Base-by-base conservation (phyloP, 2,329 filamentous ascomycete species). In the Madurella mycetomatis region DNA sequence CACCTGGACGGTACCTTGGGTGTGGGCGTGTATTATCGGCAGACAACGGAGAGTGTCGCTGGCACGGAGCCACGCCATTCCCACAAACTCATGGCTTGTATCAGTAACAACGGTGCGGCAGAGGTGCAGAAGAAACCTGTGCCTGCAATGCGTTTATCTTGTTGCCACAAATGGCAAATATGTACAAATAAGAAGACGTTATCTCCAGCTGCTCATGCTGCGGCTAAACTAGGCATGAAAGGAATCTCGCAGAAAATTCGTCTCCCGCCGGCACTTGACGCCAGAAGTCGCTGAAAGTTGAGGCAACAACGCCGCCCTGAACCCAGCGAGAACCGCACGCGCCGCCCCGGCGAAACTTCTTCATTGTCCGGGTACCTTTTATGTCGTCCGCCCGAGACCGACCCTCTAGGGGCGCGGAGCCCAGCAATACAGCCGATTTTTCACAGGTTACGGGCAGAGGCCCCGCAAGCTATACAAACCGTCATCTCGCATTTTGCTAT, bases 131-230 rank as follows among this genome's bases (percentile, higher is more conserved):
- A 30, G 9, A 43, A 34, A 25, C 41, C 43, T 41, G 34, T 19
- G 44, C 47, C 40, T 41, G 34, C 30, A 17, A 30, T 32, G 3
- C 16, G 4, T 25, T 45, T 51, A 31, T 45, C 5, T 34, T 42
- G 45, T 51, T n/a, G 11, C 16, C 30, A n/a, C n/a, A 12, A 12
- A 40, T 37, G 47, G 43, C 49, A 32, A 43, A 49, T 55, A 55
- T 58, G 56, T 58, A 58, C 56, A 55, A 58, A 55, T 55, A 55
- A 43, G 51, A 58, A 8, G 30, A 7, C 13, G 32, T 49, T 39
- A 16, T 40, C 32, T 13, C 17, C 30, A 43, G 19, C 47, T 42
- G 47, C 41, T 37, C 37, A 47, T 44, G 30, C 45, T 7, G 41
- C 42, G 11, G 40, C 19, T 16, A 19, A 19, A 43, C 39, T 7